Conservation (phyloP, 805 yeast genomes). For the Metschnikowia colocasiae region DNA sequence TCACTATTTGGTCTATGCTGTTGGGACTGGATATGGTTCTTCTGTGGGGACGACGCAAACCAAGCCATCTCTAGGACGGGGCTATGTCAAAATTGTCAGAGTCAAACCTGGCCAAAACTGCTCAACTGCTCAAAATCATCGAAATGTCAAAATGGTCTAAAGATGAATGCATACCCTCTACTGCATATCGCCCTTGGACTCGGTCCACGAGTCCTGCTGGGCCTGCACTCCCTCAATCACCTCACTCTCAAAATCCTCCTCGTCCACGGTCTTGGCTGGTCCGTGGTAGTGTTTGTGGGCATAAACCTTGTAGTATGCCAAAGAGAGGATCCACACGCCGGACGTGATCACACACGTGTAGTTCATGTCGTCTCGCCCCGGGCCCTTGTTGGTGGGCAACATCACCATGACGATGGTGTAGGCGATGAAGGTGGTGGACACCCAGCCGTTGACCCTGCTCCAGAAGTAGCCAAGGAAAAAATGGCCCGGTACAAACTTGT, state of each 20-base stretch:
- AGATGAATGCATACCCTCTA: no score
- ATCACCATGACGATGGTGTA: conserved; percentile 55
- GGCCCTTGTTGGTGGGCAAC: conserved; percentile 52
- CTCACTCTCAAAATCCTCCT: neutral
- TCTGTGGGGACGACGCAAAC: no score
- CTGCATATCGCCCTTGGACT: neutral
- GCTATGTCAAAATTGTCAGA: no score
- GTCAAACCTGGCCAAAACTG: no score
- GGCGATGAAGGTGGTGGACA: conserved; percentile 47
- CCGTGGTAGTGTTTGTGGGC: conserved; percentile 58
- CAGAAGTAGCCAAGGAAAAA: conserved; percentile 54
- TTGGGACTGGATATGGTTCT: no score
- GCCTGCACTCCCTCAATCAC: conserved; percentile 6
- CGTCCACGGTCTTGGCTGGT: conserved; percentile 38
- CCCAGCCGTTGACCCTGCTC: conserved; percentile 44
- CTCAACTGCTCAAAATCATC: no score
- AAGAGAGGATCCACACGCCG: conserved; percentile 55
- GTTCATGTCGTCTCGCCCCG: conserved; percentile 54
- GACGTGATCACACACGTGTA: conserved; percentile 64
- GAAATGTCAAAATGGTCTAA: no score
- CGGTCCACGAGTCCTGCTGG: neutral
- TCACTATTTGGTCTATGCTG: no score
- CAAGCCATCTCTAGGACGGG: no score
- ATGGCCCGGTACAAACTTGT: conserved; percentile 59
- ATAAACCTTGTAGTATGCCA: conserved; percentile 48